Percentiles rank a stretch among this genome's conserved stretches.
Conservation (phyloP, 768 basidiomycete genomes). For the Phanerochaete sordida region DNA sequence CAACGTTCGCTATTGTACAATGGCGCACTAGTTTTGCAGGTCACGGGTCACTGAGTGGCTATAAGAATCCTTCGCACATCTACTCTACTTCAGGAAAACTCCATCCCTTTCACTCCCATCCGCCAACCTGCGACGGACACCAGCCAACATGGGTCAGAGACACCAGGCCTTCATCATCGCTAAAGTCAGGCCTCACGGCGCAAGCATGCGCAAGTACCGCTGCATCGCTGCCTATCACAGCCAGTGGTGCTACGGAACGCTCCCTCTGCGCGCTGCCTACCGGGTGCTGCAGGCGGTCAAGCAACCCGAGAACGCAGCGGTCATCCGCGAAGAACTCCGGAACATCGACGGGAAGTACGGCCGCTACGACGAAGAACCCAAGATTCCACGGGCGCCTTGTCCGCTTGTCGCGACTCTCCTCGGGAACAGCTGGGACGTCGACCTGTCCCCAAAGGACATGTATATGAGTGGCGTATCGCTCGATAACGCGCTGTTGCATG, state of each 20-base stretch:
- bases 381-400: conserved; percentile 26
- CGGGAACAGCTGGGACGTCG: conserved; percentile 25
- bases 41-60: no score
- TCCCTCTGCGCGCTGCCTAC: conserved; percentile 29
- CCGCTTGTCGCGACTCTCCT: conserved; percentile 31
- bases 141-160: background rate
- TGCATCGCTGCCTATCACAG: conserved; percentile 39
- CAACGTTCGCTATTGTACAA: no score
- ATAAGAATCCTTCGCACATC: no score
- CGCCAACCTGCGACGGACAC: no score
- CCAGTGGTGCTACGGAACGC: conserved; percentile 36
- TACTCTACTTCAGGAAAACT: no score
- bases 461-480: conserved; percentile 21
- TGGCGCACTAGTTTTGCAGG: no score
- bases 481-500: conserved; percentile 14
- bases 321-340: conserved; percentile 35
- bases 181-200: conserved; percentile 25
- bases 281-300: conserved; percentile 33
- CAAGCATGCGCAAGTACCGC: conserved; percentile 28
- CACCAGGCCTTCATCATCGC: conserved; percentile 41
- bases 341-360: conserved; percentile 23
- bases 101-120: no score
- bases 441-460: conserved; percentile 19
- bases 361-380: background rate
- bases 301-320: conserved; percentile 32